These are phyloP conservation scores for Prosopis cineraria DNA, from an alignment of 306 rosid species.

Conservation along the genomic window DNA sequence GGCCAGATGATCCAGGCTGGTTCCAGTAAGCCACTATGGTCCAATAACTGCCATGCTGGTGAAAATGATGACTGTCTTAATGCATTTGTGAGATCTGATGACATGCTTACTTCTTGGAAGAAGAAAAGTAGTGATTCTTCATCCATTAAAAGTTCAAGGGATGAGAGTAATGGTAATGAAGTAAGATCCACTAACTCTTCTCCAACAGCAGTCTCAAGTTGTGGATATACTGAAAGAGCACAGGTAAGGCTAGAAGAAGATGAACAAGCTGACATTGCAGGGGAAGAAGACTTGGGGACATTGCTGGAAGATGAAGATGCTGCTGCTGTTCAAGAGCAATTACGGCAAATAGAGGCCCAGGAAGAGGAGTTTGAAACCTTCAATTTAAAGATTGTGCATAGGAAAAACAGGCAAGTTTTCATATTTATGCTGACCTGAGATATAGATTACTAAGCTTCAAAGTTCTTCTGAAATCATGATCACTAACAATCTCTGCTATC, in stretches of 20 bases:
- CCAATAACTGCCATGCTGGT: slow-evolving; percentile 59
- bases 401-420: slow-evolving; percentile 89
- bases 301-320: slow-evolving; percentile 95
- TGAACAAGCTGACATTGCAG: slow-evolving; percentile 55
- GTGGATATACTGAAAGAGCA: slow-evolving; percentile 77
- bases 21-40: slow-evolving; percentile 66
- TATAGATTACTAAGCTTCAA: slow-evolving; percentile 18
- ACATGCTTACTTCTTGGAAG: slow-evolving; percentile 72
- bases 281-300: slow-evolving; percentile 80
- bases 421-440: slow-evolving; percentile 11
- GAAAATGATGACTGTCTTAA: slow-evolving; percentile 62
- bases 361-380: slow-evolving; percentile 98
- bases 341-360: slow-evolving; percentile 92
- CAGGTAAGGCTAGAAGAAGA: slow-evolving; percentile 72
- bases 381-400: slow-evolving; percentile 95
- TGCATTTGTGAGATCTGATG: slow-evolving; percentile 57
- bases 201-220: slow-evolving; percentile 77
- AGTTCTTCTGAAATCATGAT: background rate
- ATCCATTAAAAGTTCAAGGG: slow-evolving; percentile 71
- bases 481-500: background rate
- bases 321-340: slow-evolving; percentile 99
- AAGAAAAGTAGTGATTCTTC: slow-evolving; percentile 80
- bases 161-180: slow-evolving; percentile 61
- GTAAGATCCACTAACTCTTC: slow-evolving; percentile 71
- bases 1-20: slow-evolving; percentile 56